These are phyloP conservation scores for Oxalis stricta DNA, from an alignment of 441 rosid species.

Conservation along the genomic window DNA sequence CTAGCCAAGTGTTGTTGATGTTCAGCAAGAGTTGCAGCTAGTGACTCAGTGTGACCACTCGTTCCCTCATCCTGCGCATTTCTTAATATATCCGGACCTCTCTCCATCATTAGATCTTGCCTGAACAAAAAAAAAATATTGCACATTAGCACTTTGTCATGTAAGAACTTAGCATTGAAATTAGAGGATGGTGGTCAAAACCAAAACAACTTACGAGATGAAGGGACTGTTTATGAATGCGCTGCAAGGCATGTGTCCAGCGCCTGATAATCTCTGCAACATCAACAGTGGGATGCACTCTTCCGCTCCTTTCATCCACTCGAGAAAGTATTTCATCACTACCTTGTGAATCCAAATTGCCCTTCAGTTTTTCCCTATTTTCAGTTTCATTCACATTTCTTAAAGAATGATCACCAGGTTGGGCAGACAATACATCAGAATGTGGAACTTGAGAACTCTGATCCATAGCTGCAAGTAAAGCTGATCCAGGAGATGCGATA, in stretches of 20 bases:
- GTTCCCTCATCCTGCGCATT: conserved; percentile 57
- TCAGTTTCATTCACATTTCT: conserved; percentile 42
- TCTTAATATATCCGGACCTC: conserved; percentile 90
- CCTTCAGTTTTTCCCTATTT: conserved; percentile 30
- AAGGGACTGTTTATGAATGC: conserved; percentile 95
- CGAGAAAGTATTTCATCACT: conserved; percentile 59
- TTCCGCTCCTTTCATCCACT: conserved; percentile 86
- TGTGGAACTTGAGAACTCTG: conserved; percentile 84
- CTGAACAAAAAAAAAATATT: conserved; percentile 24
- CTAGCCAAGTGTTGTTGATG: conserved; percentile 98
- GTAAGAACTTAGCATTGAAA: conserved; percentile 1
- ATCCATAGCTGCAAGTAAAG: conserved; percentile 95
- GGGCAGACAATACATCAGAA: conserved; percentile 46
- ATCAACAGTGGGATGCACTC: conserved; percentile 81
- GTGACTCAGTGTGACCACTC: conserved; percentile 84
- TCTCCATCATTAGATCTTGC: conserved; percentile 96
- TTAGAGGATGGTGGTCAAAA: too few relatives aligned
- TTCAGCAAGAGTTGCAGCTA: conserved; percentile 81
- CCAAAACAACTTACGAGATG: conserved; percentile 59
- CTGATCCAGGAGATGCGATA: conserved; percentile 96
- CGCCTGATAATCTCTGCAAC: conserved; percentile 96
- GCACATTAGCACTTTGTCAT: conserved; percentile 6
- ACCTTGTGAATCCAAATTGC: conserved; percentile 31
- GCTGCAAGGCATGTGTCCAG: conserved; percentile 98
- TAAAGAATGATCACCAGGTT: conserved; percentile 28